A percentile compares a stretch with the other conserved stretches of the same genome.
These are phyloP conservation scores for Elongisporangium anandrum DNA, from an alignment of 352 stramenopile genomes.

Conservation along the genomic window DNA sequence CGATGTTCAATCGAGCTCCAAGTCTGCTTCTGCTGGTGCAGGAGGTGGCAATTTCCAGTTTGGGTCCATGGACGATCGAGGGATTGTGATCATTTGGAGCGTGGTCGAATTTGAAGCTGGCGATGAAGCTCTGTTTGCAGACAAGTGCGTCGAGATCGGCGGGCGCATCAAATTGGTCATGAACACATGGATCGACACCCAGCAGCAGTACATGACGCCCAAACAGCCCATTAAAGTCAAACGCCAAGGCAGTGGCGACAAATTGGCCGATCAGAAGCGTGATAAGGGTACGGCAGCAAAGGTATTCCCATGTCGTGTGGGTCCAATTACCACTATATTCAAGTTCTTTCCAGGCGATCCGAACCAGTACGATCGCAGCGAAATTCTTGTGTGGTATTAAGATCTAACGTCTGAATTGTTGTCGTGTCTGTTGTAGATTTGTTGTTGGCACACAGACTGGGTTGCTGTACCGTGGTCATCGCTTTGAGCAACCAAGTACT, in stretches of 20 bases:
- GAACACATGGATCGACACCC: slow-evolving; percentile 56
- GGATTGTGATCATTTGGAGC: slow-evolving; percentile 65
- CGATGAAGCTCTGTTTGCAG: slow-evolving; percentile 34
- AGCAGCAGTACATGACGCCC: slow-evolving; percentile 34
- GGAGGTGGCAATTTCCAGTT: slow-evolving; percentile 52
- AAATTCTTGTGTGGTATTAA: slow-evolving; percentile 2
- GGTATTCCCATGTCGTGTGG: slow-evolving; percentile 13
- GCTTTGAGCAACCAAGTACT: slow-evolving; percentile 23
- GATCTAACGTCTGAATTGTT: no score
- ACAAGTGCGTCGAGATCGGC: slow-evolving; percentile 66
- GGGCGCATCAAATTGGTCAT: slow-evolving; percentile 62
- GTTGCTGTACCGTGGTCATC: slow-evolving; percentile 27
- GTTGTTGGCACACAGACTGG: slow-evolving; percentile 42
- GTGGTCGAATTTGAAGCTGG: slow-evolving; percentile 46
- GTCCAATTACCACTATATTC: slow-evolving; percentile 40
- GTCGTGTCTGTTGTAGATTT: slow-evolving; percentile 35
- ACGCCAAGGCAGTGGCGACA: background rate
- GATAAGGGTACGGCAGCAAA: background rate
- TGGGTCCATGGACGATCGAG: slow-evolving; percentile 65
- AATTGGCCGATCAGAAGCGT: background rate
- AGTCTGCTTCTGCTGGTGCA: background rate
- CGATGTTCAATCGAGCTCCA: slow-evolving; percentile 13
- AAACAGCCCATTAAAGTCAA: background rate
- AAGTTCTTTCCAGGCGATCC: slow-evolving; percentile 49
- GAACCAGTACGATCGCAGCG: slow-evolving; percentile 38